Percentiles rank a stretch among this genome's conserved stretches.
These are phyloP conservation scores for Quambalaria eucalypti DNA, from an alignment of 1,284 basidiomycete genomes.

Conservation along the genomic window DNA sequence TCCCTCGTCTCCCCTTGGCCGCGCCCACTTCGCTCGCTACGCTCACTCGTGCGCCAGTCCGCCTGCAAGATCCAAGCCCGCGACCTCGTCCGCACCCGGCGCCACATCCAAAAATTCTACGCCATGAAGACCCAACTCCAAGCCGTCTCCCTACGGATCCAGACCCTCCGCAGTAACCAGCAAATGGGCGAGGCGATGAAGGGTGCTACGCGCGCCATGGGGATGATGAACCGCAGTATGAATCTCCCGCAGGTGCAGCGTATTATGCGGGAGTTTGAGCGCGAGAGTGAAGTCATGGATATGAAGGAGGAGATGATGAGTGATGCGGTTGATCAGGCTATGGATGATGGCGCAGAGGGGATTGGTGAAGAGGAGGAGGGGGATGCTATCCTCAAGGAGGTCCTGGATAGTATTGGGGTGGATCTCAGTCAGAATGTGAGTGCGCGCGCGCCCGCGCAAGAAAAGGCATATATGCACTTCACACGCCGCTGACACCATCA, in stretches of 20 bases:
- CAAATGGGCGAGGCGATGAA: conserved; percentile 99
- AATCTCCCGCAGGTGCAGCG: conserved; percentile 89
- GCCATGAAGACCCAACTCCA: conserved; percentile 98
- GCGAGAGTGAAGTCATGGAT: conserved; percentile 94
- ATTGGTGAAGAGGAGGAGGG: conserved; percentile 73
- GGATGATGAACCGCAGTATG: conserved; percentile 88
- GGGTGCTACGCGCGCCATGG: conserved; percentile 94
- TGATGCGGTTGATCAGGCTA: conserved; percentile 93
- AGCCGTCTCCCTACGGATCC: conserved; percentile 88
- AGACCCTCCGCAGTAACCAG: conserved; percentile 90
- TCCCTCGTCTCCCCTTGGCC: neutral
- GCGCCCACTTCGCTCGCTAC: neutral
- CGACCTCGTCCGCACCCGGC: conserved; percentile 87
- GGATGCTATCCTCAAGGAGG: conserved; percentile 89
- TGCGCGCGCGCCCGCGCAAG: conserved; percentile 2
- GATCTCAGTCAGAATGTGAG: conserved; percentile 78
- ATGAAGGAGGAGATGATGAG: conserved; percentile 99
- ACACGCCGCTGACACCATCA: neutral
- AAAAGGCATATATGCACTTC: neutral
- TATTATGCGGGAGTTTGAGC: conserved; percentile 97
- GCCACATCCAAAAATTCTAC: conserved; percentile 96
- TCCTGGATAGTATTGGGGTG: conserved; percentile 94
- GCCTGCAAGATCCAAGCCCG: conserved; percentile 96
- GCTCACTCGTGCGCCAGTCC: conserved; percentile 6
- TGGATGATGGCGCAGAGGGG: conserved; percentile 71